Percentiles rank a stretch among this genome's conserved stretches.
phyloP scores from a whole-genome alignment of 2,329 filamentous ascomycete species.

The Talaromyces sp. region DNA sequence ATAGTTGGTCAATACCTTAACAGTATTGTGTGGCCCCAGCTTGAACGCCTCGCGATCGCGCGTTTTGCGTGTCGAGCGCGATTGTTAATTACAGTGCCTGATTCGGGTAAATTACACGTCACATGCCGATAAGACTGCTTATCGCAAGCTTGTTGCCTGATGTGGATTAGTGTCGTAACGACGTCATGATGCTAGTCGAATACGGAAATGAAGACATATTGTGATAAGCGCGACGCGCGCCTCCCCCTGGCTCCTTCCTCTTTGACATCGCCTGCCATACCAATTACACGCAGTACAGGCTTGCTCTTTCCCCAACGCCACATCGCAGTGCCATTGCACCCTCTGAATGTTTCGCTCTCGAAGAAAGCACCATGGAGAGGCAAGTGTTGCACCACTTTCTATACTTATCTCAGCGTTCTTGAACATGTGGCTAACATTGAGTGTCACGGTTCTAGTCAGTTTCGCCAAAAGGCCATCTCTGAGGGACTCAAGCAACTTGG shows the following conservation, averaged over 20 bases:
- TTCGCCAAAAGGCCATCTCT: background rate
- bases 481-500: background rate
- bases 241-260: background rate
- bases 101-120: conserved; percentile 14
- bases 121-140: background rate
- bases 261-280: background rate
- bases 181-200: background rate
- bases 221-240: too few relatives aligned
- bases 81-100: conserved; percentile 17
- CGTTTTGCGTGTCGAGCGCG: conserved; percentile 15
- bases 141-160: background rate
- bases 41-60: conserved; percentile 13
- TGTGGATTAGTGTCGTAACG: background rate
- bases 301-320: background rate
- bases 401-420: background rate
- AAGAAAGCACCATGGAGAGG: background rate
- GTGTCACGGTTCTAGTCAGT: background rate
- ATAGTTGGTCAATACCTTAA: background rate
- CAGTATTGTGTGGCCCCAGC: conserved; percentile 5
- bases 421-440: background rate
- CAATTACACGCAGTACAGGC: background rate
- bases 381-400: background rate
- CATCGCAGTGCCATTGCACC: background rate
- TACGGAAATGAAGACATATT: background rate
- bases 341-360: background rate